Percentiles rank a stretch among this genome's conserved stretches.
phyloP scores from a whole-genome alignment of 495 filamentous ascomycete species.

The Glonium stellatum region DNA sequence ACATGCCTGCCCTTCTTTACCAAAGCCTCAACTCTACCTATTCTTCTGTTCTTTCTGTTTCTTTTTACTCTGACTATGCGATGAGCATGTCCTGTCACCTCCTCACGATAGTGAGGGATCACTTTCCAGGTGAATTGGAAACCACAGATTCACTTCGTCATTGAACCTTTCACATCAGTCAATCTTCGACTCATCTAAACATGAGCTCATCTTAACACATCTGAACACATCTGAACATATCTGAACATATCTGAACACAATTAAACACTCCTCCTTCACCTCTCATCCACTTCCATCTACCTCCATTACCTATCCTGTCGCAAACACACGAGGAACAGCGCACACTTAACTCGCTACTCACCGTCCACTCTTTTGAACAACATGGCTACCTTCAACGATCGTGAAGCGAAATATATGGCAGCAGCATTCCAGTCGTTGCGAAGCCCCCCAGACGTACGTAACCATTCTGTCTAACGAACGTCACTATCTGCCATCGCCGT shows the following conservation, averaged over 20 bases:
- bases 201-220: neutral
- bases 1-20: too few relatives aligned
- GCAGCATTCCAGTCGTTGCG: neutral
- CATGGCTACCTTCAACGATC: neutral
- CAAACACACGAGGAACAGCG: too few relatives aligned
- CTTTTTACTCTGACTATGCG: too few relatives aligned
- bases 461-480: neutral
- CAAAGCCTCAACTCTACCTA: too few relatives aligned
- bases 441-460: neutral
- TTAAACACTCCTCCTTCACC: neutral
- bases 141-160: too few relatives aligned
- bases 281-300: neutral
- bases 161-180: too few relatives aligned
- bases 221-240: neutral
- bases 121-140: too few relatives aligned
- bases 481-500: neutral
- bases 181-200: neutral
- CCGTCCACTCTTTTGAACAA: neutral
- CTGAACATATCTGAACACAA: neutral
- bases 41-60: too few relatives aligned
- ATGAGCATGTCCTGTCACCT: too few relatives aligned
- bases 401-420: neutral
- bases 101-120: too few relatives aligned
- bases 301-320: neutral
- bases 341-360: neutral